A percentile compares a stretch with the other conserved stretches of the same genome.
phyloP scores from a whole-genome alignment of 2,329 filamentous ascomycete species.

The Xylaria sp. region DNA sequence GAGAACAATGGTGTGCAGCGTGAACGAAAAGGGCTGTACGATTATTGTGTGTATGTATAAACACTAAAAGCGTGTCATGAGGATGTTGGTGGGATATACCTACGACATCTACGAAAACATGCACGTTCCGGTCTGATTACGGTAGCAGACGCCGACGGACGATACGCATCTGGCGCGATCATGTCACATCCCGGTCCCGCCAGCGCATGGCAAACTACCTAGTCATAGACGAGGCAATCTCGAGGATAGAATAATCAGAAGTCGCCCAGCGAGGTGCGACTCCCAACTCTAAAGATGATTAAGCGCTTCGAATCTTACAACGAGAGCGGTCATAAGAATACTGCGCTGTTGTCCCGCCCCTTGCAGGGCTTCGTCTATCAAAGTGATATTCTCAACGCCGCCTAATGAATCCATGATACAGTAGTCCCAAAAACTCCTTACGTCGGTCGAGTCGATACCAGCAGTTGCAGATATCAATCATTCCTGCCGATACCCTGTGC shows the following conservation, averaged over 20 bases:
- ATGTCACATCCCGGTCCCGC: conserved; percentile 30
- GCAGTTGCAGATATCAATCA: conserved; percentile 8
- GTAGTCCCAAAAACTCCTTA: conserved; percentile 38
- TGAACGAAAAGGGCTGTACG: conserved; percentile 22
- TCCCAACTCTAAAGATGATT: conserved; percentile 32
- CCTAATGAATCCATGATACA: conserved; percentile 30
- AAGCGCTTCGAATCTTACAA: conserved; percentile 24
- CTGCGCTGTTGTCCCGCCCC: conserved; percentile 32
- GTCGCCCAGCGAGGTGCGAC: conserved; percentile 28
- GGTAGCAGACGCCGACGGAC: conserved; percentile 24
- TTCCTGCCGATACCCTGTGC: conserved; percentile 44
- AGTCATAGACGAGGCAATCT: conserved; percentile 27
- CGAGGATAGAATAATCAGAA: conserved; percentile 41
- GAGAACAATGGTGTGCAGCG: neutral
- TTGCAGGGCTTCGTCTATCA: conserved; percentile 32
- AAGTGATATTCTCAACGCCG: conserved; percentile 29
- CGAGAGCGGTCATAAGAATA: conserved; percentile 4
- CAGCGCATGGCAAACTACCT: conserved; percentile 1
- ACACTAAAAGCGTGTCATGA: neutral
- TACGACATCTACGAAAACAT: conserved; percentile 20
- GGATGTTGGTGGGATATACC: conserved; percentile 25
- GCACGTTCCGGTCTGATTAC: conserved; percentile 26
- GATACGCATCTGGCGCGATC: conserved; percentile 19
- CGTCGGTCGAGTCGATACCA: conserved; percentile 2
- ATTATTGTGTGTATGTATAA: conserved; percentile 20